Evolutionary conservation across 495 filamentous ascomycete genomes (phyloP).

Genomic region (Schizothecium vesticola): DNA sequence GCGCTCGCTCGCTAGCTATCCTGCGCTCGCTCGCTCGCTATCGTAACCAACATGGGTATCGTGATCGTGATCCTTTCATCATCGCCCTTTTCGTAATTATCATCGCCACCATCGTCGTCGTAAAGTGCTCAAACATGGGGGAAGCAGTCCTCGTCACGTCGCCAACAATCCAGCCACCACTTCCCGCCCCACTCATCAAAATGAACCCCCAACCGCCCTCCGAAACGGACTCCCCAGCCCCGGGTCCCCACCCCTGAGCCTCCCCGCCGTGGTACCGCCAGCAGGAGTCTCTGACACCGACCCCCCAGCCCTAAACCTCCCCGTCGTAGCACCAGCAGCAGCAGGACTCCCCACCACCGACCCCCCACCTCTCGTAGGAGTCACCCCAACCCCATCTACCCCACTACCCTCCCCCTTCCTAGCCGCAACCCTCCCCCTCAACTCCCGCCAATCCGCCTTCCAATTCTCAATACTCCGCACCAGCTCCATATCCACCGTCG

Average conservation of each 20-base stretch:
- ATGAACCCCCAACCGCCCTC: not conserved
- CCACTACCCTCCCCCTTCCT: not conserved
- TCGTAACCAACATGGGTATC: not conserved
- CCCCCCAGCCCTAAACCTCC: not conserved
- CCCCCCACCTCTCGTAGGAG: not conserved
- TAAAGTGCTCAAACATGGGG: not conserved
- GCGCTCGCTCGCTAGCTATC: too few relatives aligned
- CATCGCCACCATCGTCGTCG: not conserved
- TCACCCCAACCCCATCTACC: not conserved
- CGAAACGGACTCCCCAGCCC: not conserved
- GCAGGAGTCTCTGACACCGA: too few relatives aligned
- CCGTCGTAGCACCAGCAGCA: not conserved
- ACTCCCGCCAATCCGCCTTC: conserved; percentile 38
- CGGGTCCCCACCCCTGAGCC: not conserved
- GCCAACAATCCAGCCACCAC: not conserved
- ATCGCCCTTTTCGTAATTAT: not conserved
- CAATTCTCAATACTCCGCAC: conserved; percentile 41
- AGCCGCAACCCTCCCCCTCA: conserved; percentile 26
- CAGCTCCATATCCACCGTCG: conserved; percentile 35
- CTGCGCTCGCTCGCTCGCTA: not conserved
- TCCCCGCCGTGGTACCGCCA: too few relatives aligned
- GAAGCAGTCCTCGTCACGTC: not conserved
- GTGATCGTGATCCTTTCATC: not conserved
- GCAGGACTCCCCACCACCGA: not conserved
- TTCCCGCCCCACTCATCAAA: not conserved